Evolutionary conservation across 1,139 yeast genomes (phyloP), one percentile per base, ranked within the genome.

Genomic region (Debaryomycetaceae sp.): DNA sequence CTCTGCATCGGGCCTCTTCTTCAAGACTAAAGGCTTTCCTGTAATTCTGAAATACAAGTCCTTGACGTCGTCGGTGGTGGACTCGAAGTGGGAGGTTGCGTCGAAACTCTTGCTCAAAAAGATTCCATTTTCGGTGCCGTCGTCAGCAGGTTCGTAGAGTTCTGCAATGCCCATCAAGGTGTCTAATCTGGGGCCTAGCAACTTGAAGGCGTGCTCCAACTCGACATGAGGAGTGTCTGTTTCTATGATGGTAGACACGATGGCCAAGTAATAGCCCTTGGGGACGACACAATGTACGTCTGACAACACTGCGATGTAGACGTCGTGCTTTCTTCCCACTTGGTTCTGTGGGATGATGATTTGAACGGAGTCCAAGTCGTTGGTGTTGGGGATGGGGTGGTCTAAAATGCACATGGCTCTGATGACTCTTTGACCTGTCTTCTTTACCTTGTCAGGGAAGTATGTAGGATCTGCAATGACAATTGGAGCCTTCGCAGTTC

Each of bases 381-480:
- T 73, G 17, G 96, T 89, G 58, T 80, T 79, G 38, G 96, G 87
- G 40, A 92, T 75, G 16, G 97, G 95, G 59, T 89, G 97, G 56
- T 91, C 86, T 61, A 94, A 71, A 44, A 92, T 77, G 62, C 98
- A 89, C 75, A 94, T 91, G 42, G 98, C 97, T 61, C 99, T 81
- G 50, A 92, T 89, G 39, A 94, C 96, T 58, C 76, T 82, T 51
- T 84, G 81, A 29, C 96, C 97, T 4, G 92, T 83, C 61, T 87
- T 80, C 59, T 79, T 75, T 44, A 92, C 97, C 65, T 81, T 83
- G 34, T 84, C 87, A 2, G 98, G 97, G 81, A 92, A 92, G 61
- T 92, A 92, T 13, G 98, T 92, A 43, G 99, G 99, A 62, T 92
- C 99, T 29, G 97, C 97, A 69, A 92, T 89, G 33, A 92, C 95